These are phyloP conservation scores for Xylaria sp. DNA, from an alignment of 2,329 filamentous ascomycete species.

Conservation along the genomic window DNA sequence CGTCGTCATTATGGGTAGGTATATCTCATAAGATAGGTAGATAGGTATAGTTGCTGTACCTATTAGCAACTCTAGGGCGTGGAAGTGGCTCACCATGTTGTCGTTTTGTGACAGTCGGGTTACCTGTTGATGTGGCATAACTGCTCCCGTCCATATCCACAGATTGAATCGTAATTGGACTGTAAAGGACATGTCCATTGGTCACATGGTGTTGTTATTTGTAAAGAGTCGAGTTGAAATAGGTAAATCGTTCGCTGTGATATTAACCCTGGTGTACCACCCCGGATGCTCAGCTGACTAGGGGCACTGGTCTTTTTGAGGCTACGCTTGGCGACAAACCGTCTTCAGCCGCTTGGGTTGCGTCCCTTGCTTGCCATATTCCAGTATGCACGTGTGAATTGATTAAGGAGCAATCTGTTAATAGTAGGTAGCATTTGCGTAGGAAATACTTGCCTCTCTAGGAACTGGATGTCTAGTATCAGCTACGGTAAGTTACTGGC, in stretches of 20 bases:
- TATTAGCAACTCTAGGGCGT: too few species aligned
- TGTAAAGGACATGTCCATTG: not conserved
- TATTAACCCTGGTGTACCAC: not conserved
- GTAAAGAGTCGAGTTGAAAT: constrained; percentile 1
- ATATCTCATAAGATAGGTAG: too few species aligned
- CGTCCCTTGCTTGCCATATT: not conserved
- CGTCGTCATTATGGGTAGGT: too few species aligned
- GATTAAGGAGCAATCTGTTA: not conserved
- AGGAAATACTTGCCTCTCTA: constrained; percentile 30
- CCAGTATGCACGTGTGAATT: not conserved
- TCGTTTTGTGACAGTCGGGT: too few species aligned
- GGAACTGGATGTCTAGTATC: constrained; percentile 4
- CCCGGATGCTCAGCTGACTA: constrained; percentile 20
- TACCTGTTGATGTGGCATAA: not conserved
- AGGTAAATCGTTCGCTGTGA: not conserved
- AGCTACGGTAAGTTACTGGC: not conserved
- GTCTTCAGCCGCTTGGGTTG: constrained; percentile 32
- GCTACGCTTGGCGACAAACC: constrained; percentile 18
- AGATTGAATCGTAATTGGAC: not conserved
- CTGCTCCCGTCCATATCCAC: not conserved
- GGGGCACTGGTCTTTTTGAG: constrained; percentile 14
- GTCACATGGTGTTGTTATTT: constrained; percentile 3
- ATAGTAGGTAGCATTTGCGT: not conserved
- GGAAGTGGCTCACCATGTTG: too few species aligned
- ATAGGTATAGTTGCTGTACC: too few species aligned